These are phyloP conservation scores for Crataegus laevigata DNA, from an alignment of 306 rosid species.

Conservation along the genomic window DNA sequence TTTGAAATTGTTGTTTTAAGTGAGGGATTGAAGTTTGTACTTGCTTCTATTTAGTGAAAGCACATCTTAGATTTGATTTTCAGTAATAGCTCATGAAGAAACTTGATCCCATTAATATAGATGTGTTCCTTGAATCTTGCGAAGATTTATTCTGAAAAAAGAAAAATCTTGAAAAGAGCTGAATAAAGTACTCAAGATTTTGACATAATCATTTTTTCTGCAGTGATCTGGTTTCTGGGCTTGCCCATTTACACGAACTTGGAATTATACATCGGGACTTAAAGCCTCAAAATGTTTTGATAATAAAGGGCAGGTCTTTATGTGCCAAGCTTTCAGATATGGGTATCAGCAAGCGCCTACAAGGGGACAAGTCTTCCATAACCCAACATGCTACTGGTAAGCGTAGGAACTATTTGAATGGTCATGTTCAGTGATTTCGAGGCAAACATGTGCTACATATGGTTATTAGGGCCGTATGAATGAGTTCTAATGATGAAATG, in stretches of 20 bases:
- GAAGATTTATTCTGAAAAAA: neutral
- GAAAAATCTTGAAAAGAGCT: neutral
- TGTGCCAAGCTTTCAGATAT: constrained; percentile 29
- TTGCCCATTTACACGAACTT: constrained; percentile 31
- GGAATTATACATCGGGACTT: constrained; percentile 34
- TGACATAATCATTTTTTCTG: neutral
- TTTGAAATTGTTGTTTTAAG: neutral
- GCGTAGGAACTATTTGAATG: neutral
- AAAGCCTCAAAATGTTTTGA: constrained; percentile 35
- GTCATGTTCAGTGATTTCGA: neutral
- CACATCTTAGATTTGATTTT: neutral
- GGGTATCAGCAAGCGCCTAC: constrained; percentile 34
- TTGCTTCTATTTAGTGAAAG: neutral
- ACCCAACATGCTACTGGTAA: constrained; percentile 28
- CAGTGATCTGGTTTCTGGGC: constrained; percentile 31
- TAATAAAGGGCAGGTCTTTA: constrained; percentile 15
- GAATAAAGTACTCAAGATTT: neutral
- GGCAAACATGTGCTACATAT: neutral
- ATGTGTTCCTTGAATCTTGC: neutral
- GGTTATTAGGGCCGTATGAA: neutral
- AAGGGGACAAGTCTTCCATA: constrained; percentile 23
- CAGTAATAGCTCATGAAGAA: neutral
- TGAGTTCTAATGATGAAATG: neutral
- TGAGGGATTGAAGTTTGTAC: neutral
- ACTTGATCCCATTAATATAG: neutral